Conservation (phyloP, 169 alveolate genomes). For the Plasmodium blacklocki region DNA sequence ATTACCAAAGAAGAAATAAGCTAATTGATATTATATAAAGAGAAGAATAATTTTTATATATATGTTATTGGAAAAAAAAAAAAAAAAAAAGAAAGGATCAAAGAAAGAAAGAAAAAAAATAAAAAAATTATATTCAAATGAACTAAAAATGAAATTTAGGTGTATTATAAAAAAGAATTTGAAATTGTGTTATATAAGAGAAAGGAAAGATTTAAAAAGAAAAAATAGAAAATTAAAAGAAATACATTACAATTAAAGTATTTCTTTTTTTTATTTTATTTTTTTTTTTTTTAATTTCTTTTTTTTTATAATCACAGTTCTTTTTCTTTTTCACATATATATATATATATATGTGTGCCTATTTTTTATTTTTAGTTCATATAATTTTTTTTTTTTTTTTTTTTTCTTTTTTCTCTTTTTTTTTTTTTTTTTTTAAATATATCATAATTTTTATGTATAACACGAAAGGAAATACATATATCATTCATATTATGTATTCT, state of each 20-base stretch:
- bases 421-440: too few relatives aligned
- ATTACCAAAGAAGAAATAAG: conserved; percentile 19
- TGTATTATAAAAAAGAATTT: too few relatives aligned
- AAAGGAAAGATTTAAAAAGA: background rate
- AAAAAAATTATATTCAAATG: too few relatives aligned
- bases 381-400: too few relatives aligned
- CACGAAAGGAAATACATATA: too few relatives aligned
- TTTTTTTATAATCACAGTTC: background rate
- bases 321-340: background rate
- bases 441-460: too few relatives aligned
- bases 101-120: background rate
- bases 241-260: background rate
- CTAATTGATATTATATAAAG: conserved; percentile 1
- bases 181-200: background rate
- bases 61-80: background rate
- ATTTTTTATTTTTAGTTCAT: too few relatives aligned
- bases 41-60: conserved; percentile 1
- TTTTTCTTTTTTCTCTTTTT: too few relatives aligned
- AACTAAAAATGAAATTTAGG: too few relatives aligned
- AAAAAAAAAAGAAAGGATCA: background rate
- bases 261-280: conserved; percentile 6
- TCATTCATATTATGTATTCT: too few relatives aligned
- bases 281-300: background rate
- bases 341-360: background rate
- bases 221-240: background rate